Conservation (phyloP, 2,329 filamentous ascomycete genomes). For the Byssoonygena ceratinophila region DNA sequence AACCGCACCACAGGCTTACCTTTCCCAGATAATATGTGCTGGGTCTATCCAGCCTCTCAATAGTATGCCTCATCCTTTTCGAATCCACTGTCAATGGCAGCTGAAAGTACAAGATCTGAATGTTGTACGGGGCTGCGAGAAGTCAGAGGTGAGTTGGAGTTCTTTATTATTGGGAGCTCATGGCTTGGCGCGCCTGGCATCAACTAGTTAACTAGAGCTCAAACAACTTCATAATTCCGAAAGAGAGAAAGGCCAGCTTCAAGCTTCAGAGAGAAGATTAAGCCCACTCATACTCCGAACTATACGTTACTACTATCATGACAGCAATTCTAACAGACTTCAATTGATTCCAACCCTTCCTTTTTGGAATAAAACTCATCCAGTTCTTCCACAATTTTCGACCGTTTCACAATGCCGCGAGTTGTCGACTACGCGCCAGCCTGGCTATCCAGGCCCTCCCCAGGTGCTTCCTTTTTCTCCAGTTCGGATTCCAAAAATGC, state of each 20-base stretch:
- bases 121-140: neutral
- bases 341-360: neutral
- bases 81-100: neutral
- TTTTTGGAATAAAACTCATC: neutral
- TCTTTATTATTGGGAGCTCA: neutral
- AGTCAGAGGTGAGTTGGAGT: too few species aligned
- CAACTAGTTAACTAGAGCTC: neutral
- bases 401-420: conserved; percentile 58
- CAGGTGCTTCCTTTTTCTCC: conserved; percentile 68
- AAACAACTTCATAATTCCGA: neutral
- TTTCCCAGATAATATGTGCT: conserved; percentile 85
- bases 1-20: conserved; percentile 38
- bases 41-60: conserved; percentile 84
- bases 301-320: neutral
- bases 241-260: neutral
- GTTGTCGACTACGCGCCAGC: conserved; percentile 74
- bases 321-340: neutral
- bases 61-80: conserved; percentile 45
- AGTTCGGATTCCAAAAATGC: conserved; percentile 38
- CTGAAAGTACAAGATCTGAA: neutral
- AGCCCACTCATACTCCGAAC: neutral
- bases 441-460: conserved; percentile 71
- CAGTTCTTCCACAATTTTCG: neutral
- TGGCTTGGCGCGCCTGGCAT: conserved; percentile 1
- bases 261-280: neutral